A percentile compares a stretch with the other conserved stretches of the same genome.
These are phyloP conservation scores for Phaeosphaeria sp. DNA, from an alignment of 2,329 filamentous ascomycete species.

Conservation along the genomic window DNA sequence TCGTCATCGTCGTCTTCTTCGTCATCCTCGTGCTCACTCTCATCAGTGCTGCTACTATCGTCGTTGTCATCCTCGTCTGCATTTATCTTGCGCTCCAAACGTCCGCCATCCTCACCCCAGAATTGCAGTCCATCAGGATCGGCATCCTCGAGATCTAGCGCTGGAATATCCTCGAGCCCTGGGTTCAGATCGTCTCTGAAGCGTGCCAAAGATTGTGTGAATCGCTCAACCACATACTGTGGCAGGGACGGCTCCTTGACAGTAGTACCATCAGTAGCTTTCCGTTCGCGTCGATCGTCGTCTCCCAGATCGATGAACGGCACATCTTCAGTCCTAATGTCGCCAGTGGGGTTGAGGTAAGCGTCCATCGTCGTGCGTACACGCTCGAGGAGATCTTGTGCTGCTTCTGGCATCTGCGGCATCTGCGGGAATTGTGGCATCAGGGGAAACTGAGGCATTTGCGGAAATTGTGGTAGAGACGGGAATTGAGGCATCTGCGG, in stretches of 20 bases:
- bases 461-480: conserved; percentile 38
- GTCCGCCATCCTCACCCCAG: conserved; percentile 42
- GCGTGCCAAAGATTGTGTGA: conserved; percentile 53
- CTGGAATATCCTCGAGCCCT: conserved; percentile 41
- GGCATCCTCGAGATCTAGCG: conserved; percentile 35
- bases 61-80: conserved; percentile 36
- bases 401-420: conserved; percentile 38
- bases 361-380: conserved; percentile 50
- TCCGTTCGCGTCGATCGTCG: conserved; percentile 41
- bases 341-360: conserved; percentile 52
- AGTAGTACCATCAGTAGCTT: conserved; percentile 44
- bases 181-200: conserved; percentile 54
- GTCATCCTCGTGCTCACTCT: conserved; percentile 43
- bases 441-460: conserved; percentile 28
- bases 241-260: conserved; percentile 50
- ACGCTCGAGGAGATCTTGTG: conserved; percentile 45
- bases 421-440: conserved; percentile 37
- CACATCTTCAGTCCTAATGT: conserved; percentile 40
- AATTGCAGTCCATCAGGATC: conserved; percentile 40
- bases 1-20: conserved; percentile 39
- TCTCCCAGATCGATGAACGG: conserved; percentile 48
- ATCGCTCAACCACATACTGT: conserved; percentile 55
- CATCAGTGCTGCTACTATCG: conserved; percentile 41
- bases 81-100: conserved; percentile 28
- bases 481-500: conserved; percentile 41